Percentiles rank a stretch among this genome's conserved stretches.
These are phyloP conservation scores for Cyberlindnera japonica DNA, from an alignment of 805 yeast genomes.

Conservation along the genomic window DNA sequence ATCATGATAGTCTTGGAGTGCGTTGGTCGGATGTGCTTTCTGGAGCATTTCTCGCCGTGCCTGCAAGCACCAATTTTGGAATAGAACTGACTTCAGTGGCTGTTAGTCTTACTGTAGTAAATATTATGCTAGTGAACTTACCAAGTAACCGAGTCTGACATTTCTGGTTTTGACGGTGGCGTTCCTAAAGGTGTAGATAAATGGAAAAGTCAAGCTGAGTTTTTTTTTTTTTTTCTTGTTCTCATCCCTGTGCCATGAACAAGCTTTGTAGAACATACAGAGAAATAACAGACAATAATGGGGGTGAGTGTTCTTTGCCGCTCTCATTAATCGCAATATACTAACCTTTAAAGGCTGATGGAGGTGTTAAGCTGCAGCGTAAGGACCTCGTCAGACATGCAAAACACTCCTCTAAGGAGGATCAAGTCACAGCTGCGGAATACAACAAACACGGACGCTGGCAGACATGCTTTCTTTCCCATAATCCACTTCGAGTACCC, in stretches of 20 bases:
- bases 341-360: conserved; percentile 46
- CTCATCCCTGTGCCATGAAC: not conserved
- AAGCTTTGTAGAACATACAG: not conserved
- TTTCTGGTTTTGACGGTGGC: not conserved
- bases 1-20: conserved; percentile 62
- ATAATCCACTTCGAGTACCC: conserved; percentile 42
- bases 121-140: conserved; percentile 4
- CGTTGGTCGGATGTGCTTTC: conserved; percentile 65
- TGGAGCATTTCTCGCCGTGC: conserved; percentile 84
- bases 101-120: conserved; percentile 11
- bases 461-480: conserved; percentile 46
- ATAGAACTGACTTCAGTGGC: conserved; percentile 52
- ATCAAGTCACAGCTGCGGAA: conserved; percentile 22
- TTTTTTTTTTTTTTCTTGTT: conserved; percentile 1
- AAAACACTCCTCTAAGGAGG: conserved; percentile 4
- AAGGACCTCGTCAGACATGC: conserved; percentile 40
- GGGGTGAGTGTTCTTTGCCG: conserved; percentile 11
- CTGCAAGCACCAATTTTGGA: conserved; percentile 88
- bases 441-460: conserved; percentile 34
- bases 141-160: conserved; percentile 24
- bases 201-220: not conserved
- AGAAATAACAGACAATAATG: conserved; percentile 3
- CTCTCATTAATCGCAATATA: not conserved
- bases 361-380: conserved; percentile 66
- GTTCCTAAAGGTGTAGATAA: not conserved